Evolutionary conservation across 768 basidiomycete genomes (phyloP), one percentile per base, ranked within the genome.

Genomic region (Kwoniella botswanensis): DNA sequence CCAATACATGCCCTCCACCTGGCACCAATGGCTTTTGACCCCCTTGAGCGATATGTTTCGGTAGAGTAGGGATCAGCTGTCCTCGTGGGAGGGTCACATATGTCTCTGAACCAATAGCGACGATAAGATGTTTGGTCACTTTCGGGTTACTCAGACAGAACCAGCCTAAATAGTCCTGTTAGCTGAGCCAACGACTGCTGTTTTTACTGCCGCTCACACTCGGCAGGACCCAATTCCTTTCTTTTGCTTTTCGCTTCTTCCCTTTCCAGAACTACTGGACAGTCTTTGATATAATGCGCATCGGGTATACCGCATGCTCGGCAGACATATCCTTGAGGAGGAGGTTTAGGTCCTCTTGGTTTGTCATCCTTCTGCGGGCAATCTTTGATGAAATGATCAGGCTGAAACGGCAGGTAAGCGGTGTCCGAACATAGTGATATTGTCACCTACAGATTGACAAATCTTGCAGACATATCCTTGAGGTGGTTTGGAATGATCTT

Each of bases 51-150:
- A 76, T 50, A 64, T 77, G 77, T 44, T 70, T 69, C 4, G 73
- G 55, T 4, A 58, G 57, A 56, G 94, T 95, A 18, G 93, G 92
- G 55, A 93, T 88, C 54, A 98, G 90, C 82, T 96, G 94, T 2
- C 97, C 97, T 82, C 97, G 98, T 0, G 97, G 92, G n/a, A 98
- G 85, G 0, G 97, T 95, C 60, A 98, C 85, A 85, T 99, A 99
- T 79, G 93, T 93, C 83, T 99, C 97, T 6, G 87, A 83, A 15
- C 95, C 97, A 79, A 99, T 97, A 0, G 93, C 90, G 42, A 94
- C 92, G 73, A 99, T 95, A 72, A 98, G 89, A 79, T 98, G 93
- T 85, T 98, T 99, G 68, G 93, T 95, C 50, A 98, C 86, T 75
- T 89, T 90, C 0, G 96, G 95, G 80, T 98, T 98, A 53, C 93